These are phyloP conservation scores for Stagonosporopsis vannaccii DNA, from an alignment of 2,329 filamentous ascomycete species.

Conservation along the genomic window DNA sequence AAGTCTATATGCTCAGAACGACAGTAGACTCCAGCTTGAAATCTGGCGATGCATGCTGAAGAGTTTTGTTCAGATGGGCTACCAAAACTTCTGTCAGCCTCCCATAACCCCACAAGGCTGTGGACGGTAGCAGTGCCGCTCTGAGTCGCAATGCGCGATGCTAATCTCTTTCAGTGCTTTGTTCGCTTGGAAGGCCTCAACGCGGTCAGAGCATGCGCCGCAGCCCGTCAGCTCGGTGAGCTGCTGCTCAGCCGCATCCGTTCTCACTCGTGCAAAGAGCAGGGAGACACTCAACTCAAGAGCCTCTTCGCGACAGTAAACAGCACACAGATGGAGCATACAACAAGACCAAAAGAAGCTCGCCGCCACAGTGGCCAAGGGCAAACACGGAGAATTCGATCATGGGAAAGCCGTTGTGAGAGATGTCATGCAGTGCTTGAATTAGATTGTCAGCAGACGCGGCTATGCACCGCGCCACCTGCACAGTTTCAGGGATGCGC, in stretches of 20 bases:
- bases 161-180: neutral
- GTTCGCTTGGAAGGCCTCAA: slow-evolving; percentile 16
- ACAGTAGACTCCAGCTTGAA: no score
- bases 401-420: slow-evolving; percentile 7
- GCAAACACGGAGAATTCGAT: slow-evolving; percentile 1
- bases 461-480: slow-evolving; percentile 17
- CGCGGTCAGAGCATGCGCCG: slow-evolving; percentile 1
- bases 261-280: neutral
- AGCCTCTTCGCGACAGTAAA: neutral
- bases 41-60: neutral
- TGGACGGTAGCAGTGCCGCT: slow-evolving; percentile 1
- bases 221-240: slow-evolving; percentile 9
- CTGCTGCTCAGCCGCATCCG: slow-evolving; percentile 14
- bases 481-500: slow-evolving; percentile 17
- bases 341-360: neutral
- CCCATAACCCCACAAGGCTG: slow-evolving; percentile 7
- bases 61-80: neutral
- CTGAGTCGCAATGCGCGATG: neutral
- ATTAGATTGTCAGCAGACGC: slow-evolving; percentile 21
- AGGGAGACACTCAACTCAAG: neutral
- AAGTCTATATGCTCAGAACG: no score
- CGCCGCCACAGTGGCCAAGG: neutral
- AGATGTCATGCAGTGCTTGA: slow-evolving; percentile 16
- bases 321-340: neutral
- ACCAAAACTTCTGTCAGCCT: neutral